phyloP scores from a whole-genome alignment of 2,329 filamentous ascomycete genomes.

The Curvularia sp. region DNA sequence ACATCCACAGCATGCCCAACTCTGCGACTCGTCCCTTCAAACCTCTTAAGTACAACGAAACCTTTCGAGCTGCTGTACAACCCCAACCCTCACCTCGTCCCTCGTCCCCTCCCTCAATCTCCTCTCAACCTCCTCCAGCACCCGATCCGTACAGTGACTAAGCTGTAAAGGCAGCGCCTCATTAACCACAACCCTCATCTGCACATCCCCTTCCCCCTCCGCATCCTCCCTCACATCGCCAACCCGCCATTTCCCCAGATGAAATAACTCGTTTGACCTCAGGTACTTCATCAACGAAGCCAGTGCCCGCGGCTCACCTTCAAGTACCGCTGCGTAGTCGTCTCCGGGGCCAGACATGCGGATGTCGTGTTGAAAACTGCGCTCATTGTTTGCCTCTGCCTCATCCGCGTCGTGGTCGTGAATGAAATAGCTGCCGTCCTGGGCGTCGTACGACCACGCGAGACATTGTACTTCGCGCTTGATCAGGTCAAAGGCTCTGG shows the following conservation, averaged over 20 bases:
- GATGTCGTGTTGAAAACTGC: background rate
- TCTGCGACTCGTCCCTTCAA: too few relatives aligned
- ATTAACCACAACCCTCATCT: conserved; percentile 2
- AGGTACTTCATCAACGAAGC: background rate
- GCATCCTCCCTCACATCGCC: background rate
- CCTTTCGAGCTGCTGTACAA: background rate
- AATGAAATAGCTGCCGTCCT: background rate
- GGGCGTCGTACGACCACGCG: background rate
- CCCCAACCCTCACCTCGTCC: background rate
- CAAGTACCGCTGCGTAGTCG: background rate
- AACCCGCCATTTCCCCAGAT: background rate
- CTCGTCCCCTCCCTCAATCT: background rate
- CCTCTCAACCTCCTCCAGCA: background rate
- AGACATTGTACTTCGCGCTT: conserved; percentile 3
- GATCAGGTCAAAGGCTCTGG: background rate
- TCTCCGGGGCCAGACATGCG: background rate
- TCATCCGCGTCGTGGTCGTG: conserved; percentile 1
- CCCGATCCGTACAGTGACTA: background rate
- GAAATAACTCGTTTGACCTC: background rate
- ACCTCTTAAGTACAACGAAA: background rate
- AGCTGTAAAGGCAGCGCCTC: background rate
- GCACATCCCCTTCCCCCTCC: background rate
- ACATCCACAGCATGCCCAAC: background rate
- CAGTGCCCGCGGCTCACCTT: conserved; percentile 1
- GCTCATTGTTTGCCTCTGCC: background rate